Evolutionary conservation across 2,329 filamentous ascomycete genomes (phyloP), one percentile per base, ranked within the genome.

Genomic region (Teratosphaeria pseudoeucalypti): DNA sequence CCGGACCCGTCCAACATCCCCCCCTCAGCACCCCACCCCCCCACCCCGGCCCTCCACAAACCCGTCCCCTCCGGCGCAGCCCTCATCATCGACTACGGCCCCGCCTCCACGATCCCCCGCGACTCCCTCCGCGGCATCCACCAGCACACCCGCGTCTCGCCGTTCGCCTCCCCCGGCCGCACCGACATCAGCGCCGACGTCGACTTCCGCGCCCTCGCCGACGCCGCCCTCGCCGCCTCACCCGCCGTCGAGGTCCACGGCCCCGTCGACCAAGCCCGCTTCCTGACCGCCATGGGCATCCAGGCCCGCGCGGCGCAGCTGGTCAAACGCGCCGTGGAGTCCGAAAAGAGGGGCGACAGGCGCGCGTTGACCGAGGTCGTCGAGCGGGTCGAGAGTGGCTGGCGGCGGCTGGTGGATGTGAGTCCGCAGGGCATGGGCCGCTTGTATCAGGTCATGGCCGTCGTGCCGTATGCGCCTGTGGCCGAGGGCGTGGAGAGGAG

Each of bases 1-100:
- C 23, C 23, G 23, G 23, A 23, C 2, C 23, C 23, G 23, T 2
- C 5, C 19, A 6, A 1, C 27, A 7, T 0, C 34, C 34, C 19
- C 43, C 10, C 43, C 43, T 9, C 63, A 61, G 10, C 62, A 2
- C 26, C 61, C 10, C 43, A 1, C 6, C 43, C 23, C 16, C 37
- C 37, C 37, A 5, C 5, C 43, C 43, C 43, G 12, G 63, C 67
- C 1, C 60, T 73, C 6, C 76, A 79, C 0, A 92, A 90, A 70
- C 66, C 78, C 0, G 72, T 71, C 0, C 85, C 92, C 0, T 87
- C 85, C 0, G 94, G 94, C 56, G 94, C 92, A 9, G 94, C 92
- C 0, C 80, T 99, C n/a, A 90, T 99, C 66, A 84, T 99, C 54
- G 94, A 99, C 77, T 99, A 99, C 75, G 94, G 94, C 19, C 88